These are phyloP conservation scores for Ormosia emarginata DNA, from an alignment of 306 rosid genomes.

Conservation along the genomic window DNA sequence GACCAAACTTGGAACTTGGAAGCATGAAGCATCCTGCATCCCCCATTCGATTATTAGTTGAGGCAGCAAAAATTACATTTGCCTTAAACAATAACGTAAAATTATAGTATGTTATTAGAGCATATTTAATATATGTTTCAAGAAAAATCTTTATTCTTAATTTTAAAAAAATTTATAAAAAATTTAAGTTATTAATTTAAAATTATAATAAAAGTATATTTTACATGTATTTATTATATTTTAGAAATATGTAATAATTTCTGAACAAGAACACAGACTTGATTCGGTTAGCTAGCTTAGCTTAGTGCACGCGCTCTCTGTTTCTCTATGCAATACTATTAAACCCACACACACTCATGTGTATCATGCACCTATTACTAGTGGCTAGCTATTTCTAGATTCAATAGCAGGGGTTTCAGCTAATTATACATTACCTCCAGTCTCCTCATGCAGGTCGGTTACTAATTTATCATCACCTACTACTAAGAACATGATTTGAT, in stretches of 20 bases:
- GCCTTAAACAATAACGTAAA: neutral
- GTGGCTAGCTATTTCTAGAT: neutral
- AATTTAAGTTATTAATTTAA: neutral
- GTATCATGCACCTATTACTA: neutral
- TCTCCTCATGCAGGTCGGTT: neutral
- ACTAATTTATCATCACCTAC: neutral
- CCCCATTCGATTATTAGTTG: neutral
- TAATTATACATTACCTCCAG: neutral
- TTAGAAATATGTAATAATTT: no score
- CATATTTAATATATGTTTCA: no score
- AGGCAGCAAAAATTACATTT: neutral
- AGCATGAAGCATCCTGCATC: neutral
- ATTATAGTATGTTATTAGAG: no score
- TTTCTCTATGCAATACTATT: neutral
- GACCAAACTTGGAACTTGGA: slow-evolving; percentile 32
- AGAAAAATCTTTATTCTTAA: no score
- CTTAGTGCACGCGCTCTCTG: neutral
- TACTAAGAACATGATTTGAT: neutral
- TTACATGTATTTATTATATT: no score
- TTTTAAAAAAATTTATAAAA: neutral
- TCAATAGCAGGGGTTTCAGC: neutral
- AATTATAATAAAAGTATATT: no score
- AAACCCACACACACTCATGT: no score
- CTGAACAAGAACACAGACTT: no score
- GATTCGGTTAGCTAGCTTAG: no score